Evolutionary conservation across 371 early-diverging fungal species (phyloP), one percentile per base, ranked within the genome.

Genomic region (Zopfochytrium polystomum): DNA sequence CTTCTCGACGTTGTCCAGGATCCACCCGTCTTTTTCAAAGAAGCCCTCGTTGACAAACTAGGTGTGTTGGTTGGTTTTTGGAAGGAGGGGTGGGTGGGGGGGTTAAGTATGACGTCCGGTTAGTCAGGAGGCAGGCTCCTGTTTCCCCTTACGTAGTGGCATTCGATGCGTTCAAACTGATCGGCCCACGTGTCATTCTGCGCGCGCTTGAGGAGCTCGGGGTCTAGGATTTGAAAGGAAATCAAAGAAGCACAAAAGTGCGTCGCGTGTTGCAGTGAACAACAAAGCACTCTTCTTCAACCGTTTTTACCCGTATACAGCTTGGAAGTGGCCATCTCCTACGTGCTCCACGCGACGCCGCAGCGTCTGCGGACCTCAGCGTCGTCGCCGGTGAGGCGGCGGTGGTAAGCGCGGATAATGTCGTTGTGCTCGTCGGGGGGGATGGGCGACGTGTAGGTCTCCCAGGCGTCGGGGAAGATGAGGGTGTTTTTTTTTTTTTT

Each of bases 151-250:
- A 63, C 58, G 62, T 76, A 84, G 65, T 83, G 83, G 67, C 80
- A 82, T 49, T 68, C 85, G 56, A 86, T 86, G 32, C 87, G 73
- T 9, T 85, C 85, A 70, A 87, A 87, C 29, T 79, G 79, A 35
- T 84, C 63, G 1, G 85, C 74, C 80, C 80, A 87, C n/a, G 65
- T 71, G 54, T 79, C 81, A 50, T 80, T 67, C 15, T 80, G 74
- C 4, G 80, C 85, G 60, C n/a, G n/a, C n/a, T n/a, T n/a, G n/a
- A n/a, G n/a, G n/a, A n/a, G n/a, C n/a, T n/a, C n/a, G n/a, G n/a
- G 77, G 81, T 55, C 67, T 72, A 34, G 85, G 61, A 48, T 73
- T 71, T 9, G 65, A 74, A 6, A 71, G 73, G 60, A 82, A 81
- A 27, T 72, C 68, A 35, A 65, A 66, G n/a, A 65, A 32, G 15